phyloP scores from a whole-genome alignment of 768 basidiomycete genomes.

The Auricularia cornea region DNA sequence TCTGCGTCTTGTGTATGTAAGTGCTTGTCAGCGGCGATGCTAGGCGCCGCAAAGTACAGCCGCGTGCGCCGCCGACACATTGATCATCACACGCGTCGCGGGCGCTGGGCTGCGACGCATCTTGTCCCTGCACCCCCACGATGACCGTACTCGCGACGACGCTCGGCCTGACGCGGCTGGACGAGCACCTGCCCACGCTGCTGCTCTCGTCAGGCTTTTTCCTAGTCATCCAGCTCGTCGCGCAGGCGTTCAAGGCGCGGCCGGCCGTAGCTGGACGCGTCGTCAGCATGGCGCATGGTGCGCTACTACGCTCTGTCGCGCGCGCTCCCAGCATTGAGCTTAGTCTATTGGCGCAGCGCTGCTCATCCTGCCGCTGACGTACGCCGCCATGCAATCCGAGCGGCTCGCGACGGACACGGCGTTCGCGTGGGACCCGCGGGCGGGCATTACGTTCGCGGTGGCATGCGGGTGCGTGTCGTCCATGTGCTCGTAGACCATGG shows the following conservation, averaged over 20 bases:
- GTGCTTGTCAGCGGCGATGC: not conserved
- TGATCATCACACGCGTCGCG: not conserved
- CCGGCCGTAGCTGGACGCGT: not conserved
- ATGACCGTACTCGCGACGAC: not conserved
- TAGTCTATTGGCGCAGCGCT: conserved; percentile 29
- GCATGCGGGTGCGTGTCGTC: conserved; percentile 51
- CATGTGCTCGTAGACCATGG: not conserved
- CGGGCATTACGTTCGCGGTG: conserved; percentile 56
- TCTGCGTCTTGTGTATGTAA: not conserved
- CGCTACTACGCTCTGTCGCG: not conserved
- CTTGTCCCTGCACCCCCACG: not conserved
- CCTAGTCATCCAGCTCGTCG: not conserved
- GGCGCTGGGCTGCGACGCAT: not conserved
- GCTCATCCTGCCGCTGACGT: conserved; percentile 55
- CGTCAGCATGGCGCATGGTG: not conserved
- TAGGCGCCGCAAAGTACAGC: not conserved
- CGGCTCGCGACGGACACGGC: conserved; percentile 52
- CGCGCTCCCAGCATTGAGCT: not conserved
- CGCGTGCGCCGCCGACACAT: not conserved
- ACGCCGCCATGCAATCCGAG: conserved; percentile 41
- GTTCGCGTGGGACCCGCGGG: conserved; percentile 62
- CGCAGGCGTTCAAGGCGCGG: not conserved
- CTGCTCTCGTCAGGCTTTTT: not conserved
- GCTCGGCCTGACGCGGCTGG: not conserved
- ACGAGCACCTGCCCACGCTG: not conserved